phyloP scores from a whole-genome alignment of 495 filamentous ascomycete genomes.

The Evernia prunastri region DNA sequence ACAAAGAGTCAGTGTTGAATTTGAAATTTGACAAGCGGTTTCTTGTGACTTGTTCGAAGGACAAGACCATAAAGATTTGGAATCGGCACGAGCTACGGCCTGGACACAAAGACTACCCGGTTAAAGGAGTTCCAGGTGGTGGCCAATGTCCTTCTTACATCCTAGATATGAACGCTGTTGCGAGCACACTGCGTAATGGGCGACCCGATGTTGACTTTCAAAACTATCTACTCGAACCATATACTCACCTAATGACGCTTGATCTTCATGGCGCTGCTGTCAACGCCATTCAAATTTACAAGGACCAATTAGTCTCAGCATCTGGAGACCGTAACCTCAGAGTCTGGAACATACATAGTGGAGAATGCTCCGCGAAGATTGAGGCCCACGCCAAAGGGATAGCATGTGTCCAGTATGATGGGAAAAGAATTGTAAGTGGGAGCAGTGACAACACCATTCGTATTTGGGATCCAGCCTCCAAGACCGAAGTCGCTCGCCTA shows the following conservation, averaged over 20 bases:
- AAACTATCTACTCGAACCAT: conserved; percentile 45
- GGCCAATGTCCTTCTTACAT: conserved; percentile 49
- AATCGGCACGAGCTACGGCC: conserved; percentile 65
- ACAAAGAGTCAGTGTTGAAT: conserved; percentile 89
- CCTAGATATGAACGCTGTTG: conserved; percentile 39
- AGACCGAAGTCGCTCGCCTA: conserved; percentile 81
- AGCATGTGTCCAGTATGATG: conserved; percentile 95
- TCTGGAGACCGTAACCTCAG: conserved; percentile 90
- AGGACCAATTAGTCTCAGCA: conserved; percentile 82
- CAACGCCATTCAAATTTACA: conserved; percentile 89
- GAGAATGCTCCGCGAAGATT: conserved; percentile 66
- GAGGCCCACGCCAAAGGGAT: conserved; percentile 91
- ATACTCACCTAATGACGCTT: conserved; percentile 69
- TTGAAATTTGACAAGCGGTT: conserved; percentile 86
- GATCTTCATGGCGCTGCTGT: conserved; percentile 85
- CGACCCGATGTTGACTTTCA: conserved; percentile 7
- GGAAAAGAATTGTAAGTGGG: conserved; percentile 90
- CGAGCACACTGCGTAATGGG: conserved; percentile 36
- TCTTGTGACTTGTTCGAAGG: conserved; percentile 93
- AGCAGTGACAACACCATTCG: conserved; percentile 93
- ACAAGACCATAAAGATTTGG: conserved; percentile 93
- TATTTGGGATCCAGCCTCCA: conserved; percentile 80
- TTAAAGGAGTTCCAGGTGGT: conserved; percentile 33
- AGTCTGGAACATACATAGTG: conserved; percentile 83
- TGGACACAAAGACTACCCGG: conserved; percentile 62